Percentiles rank a stretch among this genome's conserved stretches.
Evolutionary conservation across 2,329 filamentous ascomycete genomes (phyloP).

Genomic region (Arthrobotrys conoides): DNA sequence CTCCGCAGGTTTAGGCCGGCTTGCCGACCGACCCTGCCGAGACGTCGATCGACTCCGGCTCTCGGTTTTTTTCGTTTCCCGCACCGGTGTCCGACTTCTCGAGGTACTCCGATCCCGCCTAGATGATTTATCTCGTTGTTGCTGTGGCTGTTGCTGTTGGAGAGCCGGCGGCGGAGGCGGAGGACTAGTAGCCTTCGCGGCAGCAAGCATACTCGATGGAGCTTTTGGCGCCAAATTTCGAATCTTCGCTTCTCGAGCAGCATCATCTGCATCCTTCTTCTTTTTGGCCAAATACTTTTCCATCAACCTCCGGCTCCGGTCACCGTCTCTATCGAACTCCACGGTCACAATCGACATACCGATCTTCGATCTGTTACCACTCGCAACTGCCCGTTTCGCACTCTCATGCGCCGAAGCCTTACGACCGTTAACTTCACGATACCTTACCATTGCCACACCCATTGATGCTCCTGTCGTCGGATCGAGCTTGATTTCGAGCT

Average conservation of each 20-base stretch:
- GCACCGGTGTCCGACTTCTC: slow-evolving; percentile 18
- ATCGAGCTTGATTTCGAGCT: slow-evolving; percentile 94
- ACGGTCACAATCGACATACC: slow-evolving; percentile 83
- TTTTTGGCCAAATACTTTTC: slow-evolving; percentile 80
- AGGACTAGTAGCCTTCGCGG: slow-evolving; percentile 62
- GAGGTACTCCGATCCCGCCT: slow-evolving; percentile 61
- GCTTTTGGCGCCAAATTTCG: slow-evolving; percentile 64
- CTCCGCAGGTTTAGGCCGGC: slow-evolving; percentile 64
- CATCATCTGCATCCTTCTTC: slow-evolving; percentile 72
- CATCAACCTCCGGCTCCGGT: slow-evolving; percentile 83
- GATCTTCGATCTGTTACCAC: slow-evolving; percentile 83
- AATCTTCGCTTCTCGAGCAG: slow-evolving; percentile 67
- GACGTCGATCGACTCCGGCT: slow-evolving; percentile 44
- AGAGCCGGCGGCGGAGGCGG: slow-evolving; percentile 62
- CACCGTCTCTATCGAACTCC: slow-evolving; percentile 89
- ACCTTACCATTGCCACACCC: slow-evolving; percentile 91
- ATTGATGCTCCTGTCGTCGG: slow-evolving; percentile 94
- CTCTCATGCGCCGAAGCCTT: slow-evolving; percentile 80
- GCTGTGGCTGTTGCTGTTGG: slow-evolving; percentile 60
- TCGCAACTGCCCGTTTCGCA: slow-evolving; percentile 82
- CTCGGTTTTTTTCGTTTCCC: slow-evolving; percentile 34
- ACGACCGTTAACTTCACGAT: slow-evolving; percentile 75
- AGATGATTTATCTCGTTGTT: slow-evolving; percentile 48
- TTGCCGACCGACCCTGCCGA: slow-evolving; percentile 67
- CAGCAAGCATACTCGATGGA: slow-evolving; percentile 61